Conservation (phyloP, 768 basidiomycete species). For the Tephrocybe sp. region DNA sequence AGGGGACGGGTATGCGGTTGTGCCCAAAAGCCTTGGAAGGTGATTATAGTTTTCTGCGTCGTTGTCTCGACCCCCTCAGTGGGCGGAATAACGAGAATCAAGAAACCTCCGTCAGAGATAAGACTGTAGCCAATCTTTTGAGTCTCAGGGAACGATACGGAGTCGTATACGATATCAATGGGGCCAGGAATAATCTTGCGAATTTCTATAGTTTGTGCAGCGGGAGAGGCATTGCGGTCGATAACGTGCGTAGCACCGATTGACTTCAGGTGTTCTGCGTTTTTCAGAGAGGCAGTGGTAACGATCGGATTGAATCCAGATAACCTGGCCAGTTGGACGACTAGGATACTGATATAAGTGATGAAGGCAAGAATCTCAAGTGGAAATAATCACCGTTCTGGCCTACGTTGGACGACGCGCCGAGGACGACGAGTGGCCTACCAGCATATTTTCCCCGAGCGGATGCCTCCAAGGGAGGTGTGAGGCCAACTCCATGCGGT, state of each 20-base stretch:
- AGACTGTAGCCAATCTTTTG: slow-evolving; percentile 33
- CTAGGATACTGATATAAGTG: not conserved
- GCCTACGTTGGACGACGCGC: slow-evolving; percentile 34
- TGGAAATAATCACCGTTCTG: slow-evolving; percentile 26
- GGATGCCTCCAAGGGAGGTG: slow-evolving; percentile 29
- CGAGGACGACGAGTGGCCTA: slow-evolving; percentile 31
- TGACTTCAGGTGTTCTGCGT: slow-evolving; percentile 24
- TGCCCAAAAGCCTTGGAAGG: slow-evolving; percentile 1
- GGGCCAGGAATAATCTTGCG: slow-evolving; percentile 16
- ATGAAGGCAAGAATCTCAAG: not conserved
- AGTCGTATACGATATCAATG: slow-evolving; percentile 25
- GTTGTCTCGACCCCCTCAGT: slow-evolving; percentile 12
- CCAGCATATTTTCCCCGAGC: slow-evolving; percentile 26
- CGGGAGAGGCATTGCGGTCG: slow-evolving; percentile 13
- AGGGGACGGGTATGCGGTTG: slow-evolving; percentile 7
- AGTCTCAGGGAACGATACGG: slow-evolving; percentile 33
- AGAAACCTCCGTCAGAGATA: slow-evolving; percentile 33
- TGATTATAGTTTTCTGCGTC: slow-evolving; percentile 9
- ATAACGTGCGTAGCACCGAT: slow-evolving; percentile 36
- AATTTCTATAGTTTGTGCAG: slow-evolving; percentile 9
- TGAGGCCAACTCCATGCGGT: slow-evolving; percentile 25
- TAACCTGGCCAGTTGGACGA: slow-evolving; percentile 29
- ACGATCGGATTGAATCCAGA: slow-evolving; percentile 38
- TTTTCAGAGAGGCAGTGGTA: slow-evolving; percentile 24
- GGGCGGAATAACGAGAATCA: slow-evolving; percentile 23